A percentile compares a stretch with the other conserved stretches of the same genome.
Evolutionary conservation across 2,329 filamentous ascomycete genomes (phyloP).

Genomic region (Paraconiothyrium brasiliense): DNA sequence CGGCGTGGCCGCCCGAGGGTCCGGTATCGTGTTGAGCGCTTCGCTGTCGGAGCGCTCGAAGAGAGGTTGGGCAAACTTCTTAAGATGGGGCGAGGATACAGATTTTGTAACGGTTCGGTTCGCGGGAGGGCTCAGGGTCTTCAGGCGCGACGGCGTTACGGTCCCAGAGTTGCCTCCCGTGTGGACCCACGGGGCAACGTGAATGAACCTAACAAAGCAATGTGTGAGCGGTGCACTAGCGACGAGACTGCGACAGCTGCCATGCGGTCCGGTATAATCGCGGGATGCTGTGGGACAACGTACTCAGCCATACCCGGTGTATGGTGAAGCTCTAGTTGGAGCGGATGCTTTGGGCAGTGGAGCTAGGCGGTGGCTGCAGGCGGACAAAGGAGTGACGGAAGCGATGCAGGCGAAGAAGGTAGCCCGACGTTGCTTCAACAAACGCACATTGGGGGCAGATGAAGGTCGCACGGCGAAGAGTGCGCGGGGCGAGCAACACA

Average conservation of each 20-base stretch:
- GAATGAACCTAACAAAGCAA: slow-evolving; percentile 41
- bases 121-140: slow-evolving; percentile 45
- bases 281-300: slow-evolving; percentile 23
- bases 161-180: slow-evolving; percentile 37
- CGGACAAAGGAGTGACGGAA: slow-evolving; percentile 49
- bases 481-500: slow-evolving; percentile 4
- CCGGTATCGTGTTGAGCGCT: slow-evolving; percentile 74
- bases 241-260: slow-evolving; percentile 4
- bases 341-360: slow-evolving; percentile 16
- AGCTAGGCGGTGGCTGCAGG: slow-evolving; percentile 21
- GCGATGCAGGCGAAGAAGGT: slow-evolving; percentile 22
- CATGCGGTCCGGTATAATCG: neutral
- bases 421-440: slow-evolving; percentile 18
- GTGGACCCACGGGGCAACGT: slow-evolving; percentile 47
- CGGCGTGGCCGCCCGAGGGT: slow-evolving; percentile 57
- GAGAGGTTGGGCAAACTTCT: slow-evolving; percentile 32
- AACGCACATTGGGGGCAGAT: slow-evolving; percentile 22
- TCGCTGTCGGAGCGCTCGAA: slow-evolving; percentile 57
- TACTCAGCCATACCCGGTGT: slow-evolving; percentile 39
- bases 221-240: slow-evolving; percentile 20
- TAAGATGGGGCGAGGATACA: slow-evolving; percentile 48
- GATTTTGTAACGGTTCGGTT: slow-evolving; percentile 51
- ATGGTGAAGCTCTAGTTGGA: slow-evolving; percentile 16
- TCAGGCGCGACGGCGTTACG: slow-evolving; percentile 48
- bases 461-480: slow-evolving; percentile 10